Conservation (phyloP, 192 early-diverging fungal species). For the Diversispora eburnea region DNA sequence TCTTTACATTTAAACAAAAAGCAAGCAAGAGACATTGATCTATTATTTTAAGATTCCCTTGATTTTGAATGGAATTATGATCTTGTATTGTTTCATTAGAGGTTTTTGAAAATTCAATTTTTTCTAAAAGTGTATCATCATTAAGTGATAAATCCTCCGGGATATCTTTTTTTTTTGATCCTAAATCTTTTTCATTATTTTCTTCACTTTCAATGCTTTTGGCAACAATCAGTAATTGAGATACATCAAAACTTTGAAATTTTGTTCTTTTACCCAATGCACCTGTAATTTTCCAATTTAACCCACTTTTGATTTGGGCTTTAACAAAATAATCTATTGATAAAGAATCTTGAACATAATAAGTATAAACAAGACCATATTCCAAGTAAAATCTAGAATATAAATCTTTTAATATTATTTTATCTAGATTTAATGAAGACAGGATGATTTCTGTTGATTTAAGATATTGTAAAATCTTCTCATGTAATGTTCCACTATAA, state of each 20-base stretch:
- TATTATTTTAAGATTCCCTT: slow-evolving; percentile 69
- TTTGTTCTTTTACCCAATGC: slow-evolving; percentile 87
- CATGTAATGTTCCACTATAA: slow-evolving; percentile 54
- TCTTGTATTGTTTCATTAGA: slow-evolving; percentile 43
- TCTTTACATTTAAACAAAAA: slow-evolving; percentile 89
- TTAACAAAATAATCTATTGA: slow-evolving; percentile 58
- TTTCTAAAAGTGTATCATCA: slow-evolving; percentile 91
- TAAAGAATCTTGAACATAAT: slow-evolving; percentile 70
- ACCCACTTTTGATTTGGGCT: slow-evolving; percentile 74
- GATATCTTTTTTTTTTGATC: background rate
- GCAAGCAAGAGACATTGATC: slow-evolving; percentile 91
- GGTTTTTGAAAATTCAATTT: slow-evolving; percentile 58
- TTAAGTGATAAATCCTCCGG: slow-evolving; percentile 84
- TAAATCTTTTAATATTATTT: slow-evolving; percentile 37
- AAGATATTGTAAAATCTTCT: slow-evolving; percentile 38
- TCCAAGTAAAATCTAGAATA: slow-evolving; percentile 73
- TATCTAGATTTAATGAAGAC: slow-evolving; percentile 31
- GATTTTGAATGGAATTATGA: slow-evolving; percentile 36
- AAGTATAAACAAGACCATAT: slow-evolving; percentile 72
- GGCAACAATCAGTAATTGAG: slow-evolving; percentile 90
- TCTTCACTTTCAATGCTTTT: slow-evolving; percentile 58
- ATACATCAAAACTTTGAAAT: slow-evolving; percentile 85
- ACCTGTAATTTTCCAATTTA: slow-evolving; percentile 86
- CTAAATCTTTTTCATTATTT: slow-evolving; percentile 25
- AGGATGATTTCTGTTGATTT: slow-evolving; percentile 29